These are phyloP conservation scores for Cicer yamashitae DNA, from an alignment of 306 rosid species.

Conservation along the genomic window DNA sequence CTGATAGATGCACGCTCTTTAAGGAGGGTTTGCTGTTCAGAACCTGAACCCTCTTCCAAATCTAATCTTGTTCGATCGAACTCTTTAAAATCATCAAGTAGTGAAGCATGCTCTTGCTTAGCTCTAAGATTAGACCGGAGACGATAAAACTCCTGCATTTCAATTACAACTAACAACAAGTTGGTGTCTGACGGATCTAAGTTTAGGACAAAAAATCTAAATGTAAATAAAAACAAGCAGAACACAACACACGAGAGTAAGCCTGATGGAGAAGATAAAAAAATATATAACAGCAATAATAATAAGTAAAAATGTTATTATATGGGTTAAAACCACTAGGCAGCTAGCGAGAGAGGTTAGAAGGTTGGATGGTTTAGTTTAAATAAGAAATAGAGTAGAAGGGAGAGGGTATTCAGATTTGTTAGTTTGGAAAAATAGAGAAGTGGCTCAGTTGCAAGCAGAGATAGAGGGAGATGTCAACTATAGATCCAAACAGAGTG, in stretches of 20 bases:
- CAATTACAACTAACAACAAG: conserved; percentile 51
- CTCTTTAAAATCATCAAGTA: conserved; percentile 93
- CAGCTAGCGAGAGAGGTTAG: background rate
- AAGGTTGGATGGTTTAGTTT: background rate
- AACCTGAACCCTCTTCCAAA: conserved; percentile 79
- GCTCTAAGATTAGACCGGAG: conserved; percentile 85
- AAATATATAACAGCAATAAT: conserved; percentile 6
- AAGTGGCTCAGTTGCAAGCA: background rate
- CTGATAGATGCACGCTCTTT: conserved; percentile 84
- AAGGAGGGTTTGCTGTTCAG: conserved; percentile 74
- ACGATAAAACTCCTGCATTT: conserved; percentile 95
- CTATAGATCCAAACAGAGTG: background rate
- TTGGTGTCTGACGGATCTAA: conserved; percentile 45
- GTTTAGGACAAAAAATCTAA: conserved; percentile 30
- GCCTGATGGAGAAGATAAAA: conserved; percentile 16
- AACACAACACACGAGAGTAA: background rate
- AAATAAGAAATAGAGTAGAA: background rate
- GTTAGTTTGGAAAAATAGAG: background rate
- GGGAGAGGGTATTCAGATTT: background rate
- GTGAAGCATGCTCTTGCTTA: conserved; percentile 94
- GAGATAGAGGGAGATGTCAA: background rate
- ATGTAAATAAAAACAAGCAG: background rate
- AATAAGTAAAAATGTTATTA: background rate
- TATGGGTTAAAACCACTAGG: background rate
- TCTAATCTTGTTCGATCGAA: conserved; percentile 93